Conservation (phyloP, 169 alveolate species). For the Eimeria acervulina region DNA sequence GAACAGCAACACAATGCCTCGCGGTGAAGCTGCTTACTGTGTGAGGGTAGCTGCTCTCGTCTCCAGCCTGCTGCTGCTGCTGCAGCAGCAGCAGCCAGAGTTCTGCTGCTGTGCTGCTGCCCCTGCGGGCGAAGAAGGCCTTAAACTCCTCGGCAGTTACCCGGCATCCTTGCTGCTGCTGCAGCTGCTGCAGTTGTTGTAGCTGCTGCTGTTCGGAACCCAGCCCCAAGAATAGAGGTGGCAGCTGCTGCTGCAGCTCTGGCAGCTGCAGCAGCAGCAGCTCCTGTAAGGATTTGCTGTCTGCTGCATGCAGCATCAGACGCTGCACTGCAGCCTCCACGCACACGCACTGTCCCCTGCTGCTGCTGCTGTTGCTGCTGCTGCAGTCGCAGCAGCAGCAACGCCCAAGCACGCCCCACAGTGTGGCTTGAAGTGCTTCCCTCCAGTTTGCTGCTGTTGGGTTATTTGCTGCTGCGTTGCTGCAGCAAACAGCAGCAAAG, state of each 20-base stretch:
- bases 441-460: conserved; percentile 62
- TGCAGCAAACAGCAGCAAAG: conserved; percentile 55
- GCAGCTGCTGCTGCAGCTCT: conserved; percentile 65
- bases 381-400: not conserved
- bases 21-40: not conserved
- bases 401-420: not conserved
- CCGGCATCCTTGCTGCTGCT: conserved; percentile 28
- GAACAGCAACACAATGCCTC: not conserved
- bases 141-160: not conserved
- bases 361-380: conserved; percentile 36
- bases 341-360: conserved; percentile 16
- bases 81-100: conserved; percentile 68
- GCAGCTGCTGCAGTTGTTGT: conserved; percentile 54
- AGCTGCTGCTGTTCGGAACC: conserved; percentile 41
- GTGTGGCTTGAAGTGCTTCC: conserved; percentile 27
- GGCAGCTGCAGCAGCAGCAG: conserved; percentile 68
- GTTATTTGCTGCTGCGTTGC: conserved; percentile 9
- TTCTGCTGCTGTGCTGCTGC: conserved; percentile 27
- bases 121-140: conserved; percentile 37
- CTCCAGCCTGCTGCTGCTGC: conserved; percentile 10
- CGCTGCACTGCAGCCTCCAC: not conserved
- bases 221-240: conserved; percentile 24
- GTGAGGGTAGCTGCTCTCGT: not conserved
- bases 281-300: not conserved
- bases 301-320: not conserved